These are phyloP conservation scores for Podospora sp. DNA, from an alignment of 495 filamentous ascomycete genomes.

Conservation along the genomic window DNA sequence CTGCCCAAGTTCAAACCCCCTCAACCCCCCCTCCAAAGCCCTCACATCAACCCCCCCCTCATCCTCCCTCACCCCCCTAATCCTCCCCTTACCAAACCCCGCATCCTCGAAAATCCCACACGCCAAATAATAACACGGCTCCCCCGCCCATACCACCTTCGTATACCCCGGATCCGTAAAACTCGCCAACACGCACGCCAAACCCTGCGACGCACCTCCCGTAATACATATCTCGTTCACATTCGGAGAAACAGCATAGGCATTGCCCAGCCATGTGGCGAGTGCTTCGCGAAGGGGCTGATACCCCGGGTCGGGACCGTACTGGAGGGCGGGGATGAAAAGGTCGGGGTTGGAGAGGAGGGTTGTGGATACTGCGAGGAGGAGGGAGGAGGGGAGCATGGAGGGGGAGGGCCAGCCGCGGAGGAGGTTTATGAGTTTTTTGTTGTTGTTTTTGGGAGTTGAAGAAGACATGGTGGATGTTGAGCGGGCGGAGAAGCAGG, in stretches of 20 bases:
- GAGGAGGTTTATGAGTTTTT: constrained; percentile 63
- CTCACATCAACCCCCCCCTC: constrained; percentile 70
- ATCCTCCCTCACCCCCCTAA: constrained; percentile 72
- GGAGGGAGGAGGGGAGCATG: constrained; percentile 65
- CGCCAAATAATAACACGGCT: constrained; percentile 79
- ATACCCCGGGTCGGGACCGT: constrained; percentile 79
- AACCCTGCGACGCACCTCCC: constrained; percentile 74
- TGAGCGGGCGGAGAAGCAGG: neutral
- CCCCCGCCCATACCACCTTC: constrained; percentile 73
- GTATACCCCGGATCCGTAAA: constrained; percentile 81
- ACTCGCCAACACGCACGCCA: constrained; percentile 70
- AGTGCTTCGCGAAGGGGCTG: constrained; percentile 63
- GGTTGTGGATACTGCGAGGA: constrained; percentile 56
- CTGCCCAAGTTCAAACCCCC: constrained; percentile 38
- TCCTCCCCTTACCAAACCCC: constrained; percentile 61
- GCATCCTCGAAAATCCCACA: constrained; percentile 79
- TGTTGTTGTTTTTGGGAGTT: neutral
- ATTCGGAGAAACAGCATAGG: constrained; percentile 56
- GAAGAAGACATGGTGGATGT: neutral
- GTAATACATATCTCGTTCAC: constrained; percentile 74
- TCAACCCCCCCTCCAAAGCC: constrained; percentile 52
- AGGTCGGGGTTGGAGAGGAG: constrained; percentile 62
- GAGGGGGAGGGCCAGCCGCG: constrained; percentile 71
- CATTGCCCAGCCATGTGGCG: constrained; percentile 66
- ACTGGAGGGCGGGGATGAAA: constrained; percentile 62